Evolutionary conservation across 2,329 filamentous ascomycete genomes (phyloP).

Genomic region (Alternaria rosae): DNA sequence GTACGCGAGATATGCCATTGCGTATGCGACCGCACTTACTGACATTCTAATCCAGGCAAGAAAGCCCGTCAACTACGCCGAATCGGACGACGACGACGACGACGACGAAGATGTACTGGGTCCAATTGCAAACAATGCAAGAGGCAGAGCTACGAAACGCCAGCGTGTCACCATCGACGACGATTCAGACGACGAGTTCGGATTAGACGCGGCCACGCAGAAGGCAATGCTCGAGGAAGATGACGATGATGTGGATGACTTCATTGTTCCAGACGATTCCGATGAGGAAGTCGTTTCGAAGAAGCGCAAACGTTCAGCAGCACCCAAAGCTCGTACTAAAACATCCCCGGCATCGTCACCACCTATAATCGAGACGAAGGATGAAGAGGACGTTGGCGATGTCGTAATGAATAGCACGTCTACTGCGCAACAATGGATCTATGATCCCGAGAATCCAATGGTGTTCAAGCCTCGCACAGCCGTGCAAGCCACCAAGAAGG

Average conservation of each 20-base stretch:
- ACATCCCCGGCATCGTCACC: slow-evolving; percentile 56
- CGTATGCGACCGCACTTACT: slow-evolving; percentile 1
- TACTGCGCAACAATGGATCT: slow-evolving; percentile 84
- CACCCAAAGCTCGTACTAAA: slow-evolving; percentile 69
- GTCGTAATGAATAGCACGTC: slow-evolving; percentile 66
- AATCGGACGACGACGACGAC: slow-evolving; percentile 74
- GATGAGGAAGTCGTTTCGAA: slow-evolving; percentile 70
- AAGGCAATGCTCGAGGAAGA: slow-evolving; percentile 64
- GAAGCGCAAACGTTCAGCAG: slow-evolving; percentile 71
- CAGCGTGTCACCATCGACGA: slow-evolving; percentile 70
- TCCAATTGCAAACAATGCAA: slow-evolving; percentile 57
- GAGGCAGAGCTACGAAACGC: slow-evolving; percentile 61
- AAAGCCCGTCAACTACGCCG: slow-evolving; percentile 79
- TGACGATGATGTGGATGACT: slow-evolving; percentile 86
- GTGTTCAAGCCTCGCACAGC: slow-evolving; percentile 58
- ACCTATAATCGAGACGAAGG: slow-evolving; percentile 46
- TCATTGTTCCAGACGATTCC: slow-evolving; percentile 86
- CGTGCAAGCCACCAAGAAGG: slow-evolving; percentile 43
- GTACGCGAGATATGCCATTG: slow-evolving; percentile 55
- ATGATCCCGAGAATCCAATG: slow-evolving; percentile 67
- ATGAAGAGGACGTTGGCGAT: slow-evolving; percentile 64
- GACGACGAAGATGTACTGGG: slow-evolving; percentile 75
- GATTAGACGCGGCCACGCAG: slow-evolving; percentile 64
- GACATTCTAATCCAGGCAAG: slow-evolving; percentile 57
- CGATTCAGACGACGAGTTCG: slow-evolving; percentile 71